phyloP scores from a whole-genome alignment of 163 green algal species.

The Chlorella variabilis region DNA sequence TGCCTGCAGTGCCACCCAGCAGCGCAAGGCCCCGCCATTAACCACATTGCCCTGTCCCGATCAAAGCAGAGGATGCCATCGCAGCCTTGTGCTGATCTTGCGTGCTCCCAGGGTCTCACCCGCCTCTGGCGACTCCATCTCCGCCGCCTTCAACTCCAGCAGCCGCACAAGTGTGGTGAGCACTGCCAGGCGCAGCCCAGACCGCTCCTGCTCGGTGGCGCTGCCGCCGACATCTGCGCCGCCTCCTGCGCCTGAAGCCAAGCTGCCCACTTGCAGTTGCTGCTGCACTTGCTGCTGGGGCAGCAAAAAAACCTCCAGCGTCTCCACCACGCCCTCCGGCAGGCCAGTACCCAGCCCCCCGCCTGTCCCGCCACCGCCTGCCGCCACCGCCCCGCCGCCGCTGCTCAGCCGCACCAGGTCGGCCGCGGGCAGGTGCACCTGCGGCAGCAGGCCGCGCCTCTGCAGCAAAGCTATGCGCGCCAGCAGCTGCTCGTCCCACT shows the following conservation, averaged over 20 bases:
- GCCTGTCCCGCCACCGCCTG: neutral
- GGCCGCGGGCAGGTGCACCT: slow-evolving; percentile 74
- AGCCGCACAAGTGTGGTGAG: slow-evolving; percentile 64
- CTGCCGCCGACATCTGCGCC: neutral
- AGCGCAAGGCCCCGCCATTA: too few relatives aligned
- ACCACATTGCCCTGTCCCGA: too few relatives aligned
- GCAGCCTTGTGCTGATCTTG: too few relatives aligned
- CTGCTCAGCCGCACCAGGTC: slow-evolving; percentile 34
- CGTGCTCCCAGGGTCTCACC: slow-evolving; percentile 17
- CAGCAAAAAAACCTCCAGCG: slow-evolving; percentile 78
- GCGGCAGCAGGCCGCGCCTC: slow-evolving; percentile 60
- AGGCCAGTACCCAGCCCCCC: slow-evolving; percentile 13
- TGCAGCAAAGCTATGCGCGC: slow-evolving; percentile 66
- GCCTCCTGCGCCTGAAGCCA: neutral
- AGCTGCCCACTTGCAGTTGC: neutral
- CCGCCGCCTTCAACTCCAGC: slow-evolving; percentile 65
- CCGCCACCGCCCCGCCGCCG: neutral
- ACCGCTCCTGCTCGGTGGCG: slow-evolving; percentile 21
- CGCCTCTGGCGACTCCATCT: slow-evolving; percentile 59
- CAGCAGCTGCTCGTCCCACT: slow-evolving; percentile 40
- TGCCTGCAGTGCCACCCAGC: too few relatives aligned
- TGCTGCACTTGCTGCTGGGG: slow-evolving; percentile 53
- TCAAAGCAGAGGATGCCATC: too few relatives aligned
- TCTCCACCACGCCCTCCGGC: slow-evolving; percentile 53
- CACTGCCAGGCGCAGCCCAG: slow-evolving; percentile 58